These are phyloP conservation scores for Trypanosoma conorhini DNA, from an alignment of 208 protist species.

Conservation along the genomic window DNA sequence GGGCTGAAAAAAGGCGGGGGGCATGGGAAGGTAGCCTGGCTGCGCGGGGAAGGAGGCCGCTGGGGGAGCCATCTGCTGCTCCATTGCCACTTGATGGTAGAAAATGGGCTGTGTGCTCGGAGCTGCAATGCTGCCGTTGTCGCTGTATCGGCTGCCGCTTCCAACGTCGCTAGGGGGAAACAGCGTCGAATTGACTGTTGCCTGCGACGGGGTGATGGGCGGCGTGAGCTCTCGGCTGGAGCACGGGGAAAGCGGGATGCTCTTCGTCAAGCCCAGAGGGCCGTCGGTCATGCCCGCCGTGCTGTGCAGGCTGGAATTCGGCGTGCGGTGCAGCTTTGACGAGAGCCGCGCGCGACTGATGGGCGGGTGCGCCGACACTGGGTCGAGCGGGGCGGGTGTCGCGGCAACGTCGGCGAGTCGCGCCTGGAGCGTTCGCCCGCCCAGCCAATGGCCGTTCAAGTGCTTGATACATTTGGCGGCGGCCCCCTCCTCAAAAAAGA, in stretches of 20 bases:
- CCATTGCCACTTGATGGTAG: neutral
- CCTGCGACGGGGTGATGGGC: conserved; percentile 18
- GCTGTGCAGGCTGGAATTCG: conserved; percentile 17
- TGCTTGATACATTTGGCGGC: conserved; percentile 53
- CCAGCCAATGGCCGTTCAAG: conserved; percentile 46
- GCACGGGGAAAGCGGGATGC: conserved; percentile 6
- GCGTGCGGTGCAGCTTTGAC: neutral
- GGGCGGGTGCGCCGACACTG: conserved; percentile 20
- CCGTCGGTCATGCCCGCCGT: neutral
- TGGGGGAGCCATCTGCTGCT: conserved; percentile 12
- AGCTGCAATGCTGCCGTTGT: neutral
- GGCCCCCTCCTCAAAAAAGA: conserved; percentile 62
- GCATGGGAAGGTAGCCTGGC: conserved; percentile 2
- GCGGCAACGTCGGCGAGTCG: conserved; percentile 59
- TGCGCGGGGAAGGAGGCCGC: conserved; percentile 5
- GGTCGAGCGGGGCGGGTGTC: conserved; percentile 48
- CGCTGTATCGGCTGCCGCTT: neutral
- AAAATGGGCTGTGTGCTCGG: neutral
- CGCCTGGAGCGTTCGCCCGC: conserved; percentile 48
- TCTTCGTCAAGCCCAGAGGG: neutral
- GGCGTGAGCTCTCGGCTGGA: conserved; percentile 26
- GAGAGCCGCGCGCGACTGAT: conserved; percentile 9
- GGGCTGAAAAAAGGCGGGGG: conserved; percentile 2
- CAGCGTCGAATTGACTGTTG: conserved; percentile 2
- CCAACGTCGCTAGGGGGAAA: neutral